Conservation (phyloP, 2,329 filamentous ascomycete species). For the Xylaria digitata region DNA sequence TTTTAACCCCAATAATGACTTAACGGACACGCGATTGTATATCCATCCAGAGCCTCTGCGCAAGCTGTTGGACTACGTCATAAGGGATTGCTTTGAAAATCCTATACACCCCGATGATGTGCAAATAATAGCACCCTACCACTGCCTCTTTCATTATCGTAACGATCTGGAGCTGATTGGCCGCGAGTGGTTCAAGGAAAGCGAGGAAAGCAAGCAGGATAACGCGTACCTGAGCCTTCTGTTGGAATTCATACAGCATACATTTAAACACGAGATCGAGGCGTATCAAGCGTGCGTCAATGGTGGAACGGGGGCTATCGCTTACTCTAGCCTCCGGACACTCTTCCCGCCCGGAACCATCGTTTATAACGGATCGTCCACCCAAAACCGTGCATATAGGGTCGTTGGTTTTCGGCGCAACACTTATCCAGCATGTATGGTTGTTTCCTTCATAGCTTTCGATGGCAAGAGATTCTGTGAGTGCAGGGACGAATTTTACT, state of each 20-base stretch:
- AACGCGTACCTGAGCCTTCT: slow-evolving; percentile 47
- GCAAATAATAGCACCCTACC: slow-evolving; percentile 43
- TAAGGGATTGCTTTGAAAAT: slow-evolving; percentile 44
- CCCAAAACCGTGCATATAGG: slow-evolving; percentile 49
- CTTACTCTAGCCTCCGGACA: slow-evolving; percentile 49
- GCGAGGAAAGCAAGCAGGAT: slow-evolving; percentile 44
- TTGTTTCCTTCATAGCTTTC: slow-evolving; percentile 49
- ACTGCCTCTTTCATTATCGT: slow-evolving; percentile 47
- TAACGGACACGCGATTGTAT: slow-evolving; percentile 42
- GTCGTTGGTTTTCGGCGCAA: slow-evolving; percentile 23
- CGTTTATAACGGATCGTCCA: slow-evolving; percentile 43
- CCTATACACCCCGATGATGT: slow-evolving; percentile 43
- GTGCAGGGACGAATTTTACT: slow-evolving; percentile 41
- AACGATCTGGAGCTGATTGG: slow-evolving; percentile 45
- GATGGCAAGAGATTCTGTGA: slow-evolving; percentile 52
- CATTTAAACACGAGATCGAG: slow-evolving; percentile 45
- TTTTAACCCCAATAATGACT: slow-evolving; percentile 37
- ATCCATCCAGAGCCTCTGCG: slow-evolving; percentile 48
- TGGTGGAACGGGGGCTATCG: slow-evolving; percentile 43
- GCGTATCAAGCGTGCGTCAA: slow-evolving; percentile 45
- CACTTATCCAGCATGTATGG: slow-evolving; percentile 30
- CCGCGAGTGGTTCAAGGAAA: slow-evolving; percentile 44
- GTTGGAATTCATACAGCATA: slow-evolving; percentile 45
- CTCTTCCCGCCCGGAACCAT: slow-evolving; percentile 47
- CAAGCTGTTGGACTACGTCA: slow-evolving; percentile 46